Percentiles rank a stretch among this genome's conserved stretches.
phyloP scores from a whole-genome alignment of 169 alveolate genomes.

The Plasmodium malariae region DNA sequence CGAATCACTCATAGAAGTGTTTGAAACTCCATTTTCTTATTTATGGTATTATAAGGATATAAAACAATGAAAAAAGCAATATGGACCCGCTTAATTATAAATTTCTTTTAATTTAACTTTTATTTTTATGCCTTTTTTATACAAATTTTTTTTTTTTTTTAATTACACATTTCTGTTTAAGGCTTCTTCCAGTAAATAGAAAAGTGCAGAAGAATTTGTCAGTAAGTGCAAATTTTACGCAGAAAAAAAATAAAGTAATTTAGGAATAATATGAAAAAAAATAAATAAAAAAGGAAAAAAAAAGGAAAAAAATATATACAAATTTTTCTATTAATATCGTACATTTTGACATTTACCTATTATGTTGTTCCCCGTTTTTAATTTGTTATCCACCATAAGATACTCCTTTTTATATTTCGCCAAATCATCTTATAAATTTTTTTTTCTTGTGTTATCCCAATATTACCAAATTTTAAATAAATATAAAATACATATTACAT shows the following conservation, averaged over 20 bases:
- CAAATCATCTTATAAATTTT: too few relatives aligned
- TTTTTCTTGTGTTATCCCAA: too few relatives aligned
- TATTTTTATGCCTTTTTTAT: not conserved
- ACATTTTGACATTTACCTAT: not conserved
- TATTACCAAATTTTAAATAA: too few relatives aligned
- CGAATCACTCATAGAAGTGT: conserved; percentile 49
- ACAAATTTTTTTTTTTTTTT: not conserved
- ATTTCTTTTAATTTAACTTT: not conserved
- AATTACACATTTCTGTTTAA: not conserved
- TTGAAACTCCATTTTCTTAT: conserved; percentile 51
- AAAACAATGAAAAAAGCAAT: not conserved
- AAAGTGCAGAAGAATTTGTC: not conserved
- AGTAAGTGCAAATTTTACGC: not conserved
- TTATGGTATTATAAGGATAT: conserved; percentile 11
- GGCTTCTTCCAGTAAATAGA: conserved; percentile 22
- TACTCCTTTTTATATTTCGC: too few relatives aligned
- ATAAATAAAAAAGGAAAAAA: not conserved
- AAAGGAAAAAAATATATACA: not conserved
- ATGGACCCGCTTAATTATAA: not conserved
- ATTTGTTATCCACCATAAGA: too few relatives aligned
- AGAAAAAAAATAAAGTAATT: not conserved
- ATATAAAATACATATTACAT: too few relatives aligned
- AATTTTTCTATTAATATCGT: not conserved
- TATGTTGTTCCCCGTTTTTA: not conserved
- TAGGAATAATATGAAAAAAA: not conserved